phyloP scores from a whole-genome alignment of 2,329 filamentous ascomycete species.

The Trichophaea hybrida region DNA sequence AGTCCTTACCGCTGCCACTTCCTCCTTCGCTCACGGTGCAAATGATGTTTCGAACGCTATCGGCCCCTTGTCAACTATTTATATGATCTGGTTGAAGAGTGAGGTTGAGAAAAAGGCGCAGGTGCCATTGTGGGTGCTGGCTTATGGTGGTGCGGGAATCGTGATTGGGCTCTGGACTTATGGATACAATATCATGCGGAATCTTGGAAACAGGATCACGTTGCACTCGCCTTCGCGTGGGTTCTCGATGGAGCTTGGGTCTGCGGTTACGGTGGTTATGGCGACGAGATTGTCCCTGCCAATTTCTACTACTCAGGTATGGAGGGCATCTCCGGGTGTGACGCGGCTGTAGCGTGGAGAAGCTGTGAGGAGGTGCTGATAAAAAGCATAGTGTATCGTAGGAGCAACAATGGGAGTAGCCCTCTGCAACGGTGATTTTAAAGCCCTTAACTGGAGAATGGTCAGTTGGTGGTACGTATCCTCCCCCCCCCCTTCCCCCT shows the following conservation, averaged over 20 bases:
- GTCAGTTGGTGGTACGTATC: constrained; percentile 42
- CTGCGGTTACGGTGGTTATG: constrained; percentile 48
- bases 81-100: constrained; percentile 43
- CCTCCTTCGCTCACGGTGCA: constrained; percentile 56
- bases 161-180: constrained; percentile 47
- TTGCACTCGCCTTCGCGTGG: constrained; percentile 47
- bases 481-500: too few species aligned
- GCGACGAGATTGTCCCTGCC: constrained; percentile 49
- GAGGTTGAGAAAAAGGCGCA: constrained; percentile 35
- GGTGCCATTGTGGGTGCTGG: constrained; percentile 48
- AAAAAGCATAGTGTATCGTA: constrained; percentile 38
- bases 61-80: constrained; percentile 50
- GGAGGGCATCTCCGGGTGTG: too few species aligned
- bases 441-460: constrained; percentile 49
- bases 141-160: constrained; percentile 40
- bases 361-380: too few species aligned
- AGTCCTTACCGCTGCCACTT: constrained; percentile 53
- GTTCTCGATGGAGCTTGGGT: constrained; percentile 47
- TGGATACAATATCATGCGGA: constrained; percentile 51
- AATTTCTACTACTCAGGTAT: constrained; percentile 45
- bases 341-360: too few species aligned
- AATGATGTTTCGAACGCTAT: constrained; percentile 53
- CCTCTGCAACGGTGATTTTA: constrained; percentile 44
- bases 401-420: constrained; percentile 49
- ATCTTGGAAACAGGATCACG: constrained; percentile 47